These are phyloP conservation scores for Claviceps sorghi DNA, from an alignment of 2,329 filamentous ascomycete species.

Conservation along the genomic window DNA sequence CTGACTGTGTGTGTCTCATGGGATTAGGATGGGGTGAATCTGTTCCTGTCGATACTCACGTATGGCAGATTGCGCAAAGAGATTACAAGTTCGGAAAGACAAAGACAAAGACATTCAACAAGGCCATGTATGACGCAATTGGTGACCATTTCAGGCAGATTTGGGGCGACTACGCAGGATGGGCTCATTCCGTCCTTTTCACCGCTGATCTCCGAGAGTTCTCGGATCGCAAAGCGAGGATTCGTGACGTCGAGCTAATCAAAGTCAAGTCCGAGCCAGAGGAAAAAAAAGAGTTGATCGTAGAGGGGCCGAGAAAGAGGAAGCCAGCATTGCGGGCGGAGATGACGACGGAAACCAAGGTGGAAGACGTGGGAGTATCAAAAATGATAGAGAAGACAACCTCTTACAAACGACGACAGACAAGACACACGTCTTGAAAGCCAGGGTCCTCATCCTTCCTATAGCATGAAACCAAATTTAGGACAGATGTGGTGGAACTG, in stretches of 20 bases:
- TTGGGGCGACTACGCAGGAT: conserved; percentile 89
- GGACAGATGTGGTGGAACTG: neutral
- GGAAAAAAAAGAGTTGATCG: conserved; percentile 12
- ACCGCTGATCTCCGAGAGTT: conserved; percentile 84
- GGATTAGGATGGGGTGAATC: conserved; percentile 91
- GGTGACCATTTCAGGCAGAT: conserved; percentile 77
- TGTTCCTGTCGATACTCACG: conserved; percentile 92
- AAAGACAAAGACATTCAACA: conserved; percentile 74
- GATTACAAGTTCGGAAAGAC: conserved; percentile 88
- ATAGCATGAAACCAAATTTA: neutral
- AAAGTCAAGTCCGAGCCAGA: conserved; percentile 5
- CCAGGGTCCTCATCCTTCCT: neutral
- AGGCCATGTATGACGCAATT: conserved; percentile 76
- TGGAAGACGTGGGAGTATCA: conserved; percentile 11
- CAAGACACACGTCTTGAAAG: conserved; percentile 5
- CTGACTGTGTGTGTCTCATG: conserved; percentile 94
- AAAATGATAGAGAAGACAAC: conserved; percentile 11
- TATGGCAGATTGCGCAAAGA: conserved; percentile 94
- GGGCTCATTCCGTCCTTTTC: conserved; percentile 95
- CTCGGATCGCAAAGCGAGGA: conserved; percentile 40
- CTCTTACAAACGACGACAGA: conserved; percentile 17
- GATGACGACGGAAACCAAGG: conserved; percentile 8
- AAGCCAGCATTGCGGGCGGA: conserved; percentile 9
- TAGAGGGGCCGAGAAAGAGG: conserved; percentile 14
- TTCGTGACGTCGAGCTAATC: neutral